Conservation (phyloP, 495 filamentous ascomycete species). For the Lasiosphaeria miniovina region DNA sequence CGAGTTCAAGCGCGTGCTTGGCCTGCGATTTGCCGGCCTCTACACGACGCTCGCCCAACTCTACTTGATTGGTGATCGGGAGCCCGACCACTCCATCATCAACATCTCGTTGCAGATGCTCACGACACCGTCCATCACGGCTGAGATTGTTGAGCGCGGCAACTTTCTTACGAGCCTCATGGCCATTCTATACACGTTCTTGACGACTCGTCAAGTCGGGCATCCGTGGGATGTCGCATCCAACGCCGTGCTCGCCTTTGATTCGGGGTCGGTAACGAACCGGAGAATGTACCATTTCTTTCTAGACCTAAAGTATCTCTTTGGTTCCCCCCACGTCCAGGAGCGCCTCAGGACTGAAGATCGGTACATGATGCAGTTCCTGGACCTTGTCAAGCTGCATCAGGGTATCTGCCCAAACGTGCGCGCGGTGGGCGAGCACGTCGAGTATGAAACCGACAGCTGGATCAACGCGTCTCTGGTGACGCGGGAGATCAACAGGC, state of each 20-base stretch:
- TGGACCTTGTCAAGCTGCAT: constrained; percentile 91
- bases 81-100: constrained; percentile 98
- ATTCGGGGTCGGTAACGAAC: constrained; percentile 89
- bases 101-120: constrained; percentile 95
- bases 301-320: constrained; percentile 83
- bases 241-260: constrained; percentile 82
- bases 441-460: constrained; percentile 96
- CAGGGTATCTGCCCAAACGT: constrained; percentile 96
- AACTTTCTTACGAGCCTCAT: constrained; percentile 95
- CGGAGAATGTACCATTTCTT: constrained; percentile 96
- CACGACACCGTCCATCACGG: constrained; percentile 92
- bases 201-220: constrained; percentile 91
- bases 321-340: constrained; percentile 82
- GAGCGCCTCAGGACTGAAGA: constrained; percentile 75
- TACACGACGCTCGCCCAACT: constrained; percentile 92
- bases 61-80: constrained; percentile 92
- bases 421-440: constrained; percentile 87
- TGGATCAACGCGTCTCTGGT: constrained; percentile 97
- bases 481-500: constrained; percentile 87
- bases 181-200: constrained; percentile 94
- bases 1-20: constrained; percentile 93
- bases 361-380: constrained; percentile 86
- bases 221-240: constrained; percentile 84
- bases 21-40: constrained; percentile 84
- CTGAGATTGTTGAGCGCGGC: constrained; percentile 89